phyloP scores from a whole-genome alignment of 192 early-diverging fungal species.

The Pilaira anomala region DNA sequence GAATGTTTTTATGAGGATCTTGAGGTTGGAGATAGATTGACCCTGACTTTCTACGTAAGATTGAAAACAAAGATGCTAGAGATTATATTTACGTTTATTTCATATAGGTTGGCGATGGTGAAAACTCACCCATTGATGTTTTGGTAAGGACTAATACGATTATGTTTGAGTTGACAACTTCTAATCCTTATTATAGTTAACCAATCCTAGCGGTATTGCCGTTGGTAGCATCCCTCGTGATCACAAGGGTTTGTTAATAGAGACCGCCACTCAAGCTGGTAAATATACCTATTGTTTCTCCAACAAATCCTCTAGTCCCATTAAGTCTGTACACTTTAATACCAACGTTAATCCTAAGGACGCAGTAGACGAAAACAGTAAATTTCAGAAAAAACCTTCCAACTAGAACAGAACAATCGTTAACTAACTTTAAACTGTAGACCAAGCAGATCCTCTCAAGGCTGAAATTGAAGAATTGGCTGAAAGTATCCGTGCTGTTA shows the following conservation, averaged over 20 bases:
- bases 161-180: background rate
- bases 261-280: slow-evolving; percentile 50
- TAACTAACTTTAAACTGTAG: slow-evolving; percentile 21
- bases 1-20: slow-evolving; percentile 70
- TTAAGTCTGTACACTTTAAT: slow-evolving; percentile 63
- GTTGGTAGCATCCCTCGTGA: slow-evolving; percentile 34
- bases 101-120: slow-evolving; percentile 56
- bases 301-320: slow-evolving; percentile 58
- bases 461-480: slow-evolving; percentile 63
- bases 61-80: background rate
- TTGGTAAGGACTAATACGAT: slow-evolving; percentile 40
- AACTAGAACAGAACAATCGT: background rate
- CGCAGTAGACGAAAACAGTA: slow-evolving; percentile 29
- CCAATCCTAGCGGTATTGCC: slow-evolving; percentile 39
- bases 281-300: slow-evolving; percentile 73
- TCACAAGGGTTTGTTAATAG: slow-evolving; percentile 42
- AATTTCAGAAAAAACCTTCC: background rate
- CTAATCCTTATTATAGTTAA: slow-evolving; percentile 34
- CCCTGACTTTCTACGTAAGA: slow-evolving; percentile 56
- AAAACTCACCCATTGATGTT: slow-evolving; percentile 65
- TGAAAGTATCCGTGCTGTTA: slow-evolving; percentile 56
- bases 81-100: background rate
- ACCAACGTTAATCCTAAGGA: slow-evolving; percentile 41
- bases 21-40: slow-evolving; percentile 54
- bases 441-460: slow-evolving; percentile 58